A percentile compares a stretch with the other conserved stretches of the same genome.
Conservation (phyloP, 176 grass and related monocot species). For the Rhipidocladum racemiflorum region DNA sequence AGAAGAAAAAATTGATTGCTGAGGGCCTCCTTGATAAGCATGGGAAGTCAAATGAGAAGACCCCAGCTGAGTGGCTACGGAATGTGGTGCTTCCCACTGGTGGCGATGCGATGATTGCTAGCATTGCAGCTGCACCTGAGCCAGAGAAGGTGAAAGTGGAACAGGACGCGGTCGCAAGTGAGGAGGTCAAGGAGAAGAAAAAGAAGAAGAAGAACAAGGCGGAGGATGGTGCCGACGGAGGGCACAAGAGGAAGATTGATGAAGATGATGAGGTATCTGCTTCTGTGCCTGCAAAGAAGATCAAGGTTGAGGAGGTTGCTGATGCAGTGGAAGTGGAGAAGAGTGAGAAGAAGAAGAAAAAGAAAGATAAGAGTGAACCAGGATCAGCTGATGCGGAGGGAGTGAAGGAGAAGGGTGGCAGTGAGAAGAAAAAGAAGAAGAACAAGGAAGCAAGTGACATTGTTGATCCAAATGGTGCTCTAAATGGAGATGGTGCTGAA, state of each 20-base stretch:
- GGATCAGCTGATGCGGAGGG: slow-evolving; percentile 30
- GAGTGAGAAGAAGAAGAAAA: slow-evolving; percentile 90
- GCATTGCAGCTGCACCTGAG: slow-evolving; percentile 73
- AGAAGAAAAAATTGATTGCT: slow-evolving; percentile 84
- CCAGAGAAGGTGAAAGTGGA: slow-evolving; percentile 51
- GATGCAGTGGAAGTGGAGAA: slow-evolving; percentile 50
- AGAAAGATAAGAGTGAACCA: slow-evolving; percentile 52
- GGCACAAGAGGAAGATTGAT: slow-evolving; percentile 34
- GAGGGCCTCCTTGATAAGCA: slow-evolving; percentile 88
- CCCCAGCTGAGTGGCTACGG: slow-evolving; percentile 74
- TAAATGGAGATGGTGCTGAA: slow-evolving; percentile 17
- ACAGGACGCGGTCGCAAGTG: slow-evolving; percentile 4
- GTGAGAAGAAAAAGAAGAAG: slow-evolving; percentile 81
- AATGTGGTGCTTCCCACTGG: slow-evolving; percentile 82
- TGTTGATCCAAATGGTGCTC: not conserved
- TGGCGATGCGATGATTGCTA: slow-evolving; percentile 69
- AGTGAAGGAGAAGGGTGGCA: slow-evolving; percentile 36
- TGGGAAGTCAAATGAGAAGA: slow-evolving; percentile 88
- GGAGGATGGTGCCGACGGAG: not conserved
- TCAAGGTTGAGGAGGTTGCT: slow-evolving; percentile 57
- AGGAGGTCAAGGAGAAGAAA: slow-evolving; percentile 54
- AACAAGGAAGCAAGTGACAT: slow-evolving; percentile 48
- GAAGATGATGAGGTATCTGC: slow-evolving; percentile 14
- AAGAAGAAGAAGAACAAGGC: slow-evolving; percentile 72
- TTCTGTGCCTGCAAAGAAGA: slow-evolving; percentile 55